Conservation (phyloP, 768 basidiomycete genomes). For the Lentinula edodes region DNA sequence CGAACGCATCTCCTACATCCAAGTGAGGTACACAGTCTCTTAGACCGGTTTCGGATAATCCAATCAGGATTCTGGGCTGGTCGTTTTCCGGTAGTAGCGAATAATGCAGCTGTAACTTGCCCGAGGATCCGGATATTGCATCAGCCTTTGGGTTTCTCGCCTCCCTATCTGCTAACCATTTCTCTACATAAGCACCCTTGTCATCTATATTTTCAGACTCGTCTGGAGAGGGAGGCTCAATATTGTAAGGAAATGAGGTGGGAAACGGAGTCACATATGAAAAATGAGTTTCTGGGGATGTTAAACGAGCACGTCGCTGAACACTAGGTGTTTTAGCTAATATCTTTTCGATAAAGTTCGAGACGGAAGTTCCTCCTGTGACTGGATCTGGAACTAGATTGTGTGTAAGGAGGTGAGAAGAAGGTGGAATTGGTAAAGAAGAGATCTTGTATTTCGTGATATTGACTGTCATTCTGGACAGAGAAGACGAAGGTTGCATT, state of each 20-base stretch:
- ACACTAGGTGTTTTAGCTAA: slow-evolving; percentile 52
- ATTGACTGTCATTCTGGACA: not conserved
- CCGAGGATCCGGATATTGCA: slow-evolving; percentile 5
- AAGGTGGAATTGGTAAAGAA: slow-evolving; percentile 41
- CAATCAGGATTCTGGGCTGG: slow-evolving; percentile 45
- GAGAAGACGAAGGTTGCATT: not conserved
- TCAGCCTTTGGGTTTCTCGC: slow-evolving; percentile 30
- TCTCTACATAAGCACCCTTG: slow-evolving; percentile 62
- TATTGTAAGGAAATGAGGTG: slow-evolving; percentile 75
- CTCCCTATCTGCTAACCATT: slow-evolving; percentile 70
- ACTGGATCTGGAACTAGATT: slow-evolving; percentile 53
- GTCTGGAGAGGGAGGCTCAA: slow-evolving; percentile 49
- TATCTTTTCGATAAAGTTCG: slow-evolving; percentile 45
- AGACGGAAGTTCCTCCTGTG: slow-evolving; percentile 36
- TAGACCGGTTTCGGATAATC: slow-evolving; percentile 61
- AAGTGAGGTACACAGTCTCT: slow-evolving; percentile 78
- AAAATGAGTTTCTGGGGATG: slow-evolving; percentile 59
- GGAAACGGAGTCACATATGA: slow-evolving; percentile 83
- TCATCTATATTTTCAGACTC: slow-evolving; percentile 44
- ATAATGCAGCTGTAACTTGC: slow-evolving; percentile 21
- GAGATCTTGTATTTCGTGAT: slow-evolving; percentile 35
- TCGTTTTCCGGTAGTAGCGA: slow-evolving; percentile 23
- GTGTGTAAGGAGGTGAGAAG: slow-evolving; percentile 36
- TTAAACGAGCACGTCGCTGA: slow-evolving; percentile 64
- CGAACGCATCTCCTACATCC: slow-evolving; percentile 81